Conservation (phyloP, 1,284 basidiomycete species). For the Malassezia sympodialis region DNA sequence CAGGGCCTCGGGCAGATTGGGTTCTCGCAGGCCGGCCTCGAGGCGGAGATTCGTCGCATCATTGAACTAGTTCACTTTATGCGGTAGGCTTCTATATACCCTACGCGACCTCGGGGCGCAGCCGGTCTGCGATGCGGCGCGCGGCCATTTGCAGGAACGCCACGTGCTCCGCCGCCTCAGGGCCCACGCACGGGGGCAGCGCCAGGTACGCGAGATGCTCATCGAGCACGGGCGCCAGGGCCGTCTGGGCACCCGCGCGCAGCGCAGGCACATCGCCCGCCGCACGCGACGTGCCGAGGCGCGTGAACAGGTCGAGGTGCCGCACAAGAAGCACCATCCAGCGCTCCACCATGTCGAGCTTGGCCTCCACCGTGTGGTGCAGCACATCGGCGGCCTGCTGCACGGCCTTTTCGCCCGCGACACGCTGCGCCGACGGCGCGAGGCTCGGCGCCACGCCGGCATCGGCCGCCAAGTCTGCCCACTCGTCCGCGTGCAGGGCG, state of each 20-base stretch:
- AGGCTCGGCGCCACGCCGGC: not conserved
- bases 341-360: slow-evolving; percentile 68
- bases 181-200: slow-evolving; percentile 17
- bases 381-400: slow-evolving; percentile 40
- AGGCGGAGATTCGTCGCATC: slow-evolving; percentile 31
- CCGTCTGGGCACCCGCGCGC: slow-evolving; percentile 4
- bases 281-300: not conserved
- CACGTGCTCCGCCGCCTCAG: slow-evolving; percentile 24
- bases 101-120: slow-evolving; percentile 2
- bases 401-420: slow-evolving; percentile 18
- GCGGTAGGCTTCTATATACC: not conserved
- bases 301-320: slow-evolving; percentile 55
- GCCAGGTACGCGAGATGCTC: slow-evolving; percentile 26
- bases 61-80: slow-evolving; percentile 23
- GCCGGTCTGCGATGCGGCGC: slow-evolving; percentile 22
- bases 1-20: slow-evolving; percentile 39
- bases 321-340: slow-evolving; percentile 73
- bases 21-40: slow-evolving; percentile 37
- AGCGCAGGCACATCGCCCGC: not conserved
- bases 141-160: slow-evolving; percentile 37
- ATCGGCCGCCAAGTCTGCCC: slow-evolving; percentile 54
- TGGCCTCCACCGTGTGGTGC: slow-evolving; percentile 52
- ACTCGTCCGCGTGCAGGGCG: slow-evolving; percentile 61
- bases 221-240: slow-evolving; percentile 27
- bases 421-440: not conserved